Evolutionary conservation across 1,284 basidiomycete species (phyloP), one percentile per base, ranked within the genome.

Genomic region (Leccinum pachyderme): DNA sequence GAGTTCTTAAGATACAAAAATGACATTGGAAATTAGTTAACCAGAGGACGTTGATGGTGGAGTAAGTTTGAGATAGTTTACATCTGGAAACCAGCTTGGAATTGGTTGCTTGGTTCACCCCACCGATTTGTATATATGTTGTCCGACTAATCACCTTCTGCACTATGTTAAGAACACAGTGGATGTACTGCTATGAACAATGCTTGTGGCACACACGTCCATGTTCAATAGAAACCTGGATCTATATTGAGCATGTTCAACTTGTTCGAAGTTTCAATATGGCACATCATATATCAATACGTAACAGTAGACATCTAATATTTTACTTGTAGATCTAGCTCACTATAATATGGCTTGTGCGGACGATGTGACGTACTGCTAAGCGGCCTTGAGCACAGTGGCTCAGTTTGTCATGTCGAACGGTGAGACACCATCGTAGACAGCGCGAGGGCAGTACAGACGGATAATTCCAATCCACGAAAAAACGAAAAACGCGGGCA

Each of bases 1-100:
- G 18, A 18, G 18, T 1, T 51, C 44, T n/a, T 29, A 56, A 41
- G 45, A 53, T 7, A 33, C 59, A 31, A 39, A 32, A 32, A 61
- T 60, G 56, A 13, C 5, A 11, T 32, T 45, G 5, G 39, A 31
- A 31, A 9, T 61, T 33, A 29, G 32, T 37, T 46, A 18, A 22
- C 7, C 33, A 29, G 18, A 22, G 24, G 45, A 28, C 1, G 9
- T 31, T 31, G 52, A 31, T 11, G 29, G 29, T 11, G 18, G 18
- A 18, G 18, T 18, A 18, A 18, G 18, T 18, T 18, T 18, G 18
- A 18, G 18, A 18, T 18, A 18, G 18, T 18, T 18, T 18, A 18
- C 18, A 18, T 18, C 18, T 18, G 18, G 18, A 18, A 18, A 18
- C 18, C 18, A 18, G 35, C 13, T 18, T n/a, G 33, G n/a, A n/a